Evolutionary conservation across 1,139 yeast species (phyloP).

Genomic region (Kodamaea derodonti): DNA sequence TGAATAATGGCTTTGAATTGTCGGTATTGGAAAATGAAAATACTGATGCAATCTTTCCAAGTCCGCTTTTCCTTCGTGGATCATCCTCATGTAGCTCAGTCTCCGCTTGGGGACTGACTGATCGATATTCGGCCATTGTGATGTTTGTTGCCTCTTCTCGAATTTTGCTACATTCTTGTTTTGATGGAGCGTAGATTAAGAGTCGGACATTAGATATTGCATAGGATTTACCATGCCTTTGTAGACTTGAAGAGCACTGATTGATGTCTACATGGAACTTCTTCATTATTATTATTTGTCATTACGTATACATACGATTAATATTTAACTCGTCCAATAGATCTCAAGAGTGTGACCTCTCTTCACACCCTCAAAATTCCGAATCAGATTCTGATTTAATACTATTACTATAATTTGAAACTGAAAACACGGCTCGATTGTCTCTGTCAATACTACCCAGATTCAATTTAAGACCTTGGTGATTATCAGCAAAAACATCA

Average conservation of each 20-base stretch:
- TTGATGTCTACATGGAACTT: neutral
- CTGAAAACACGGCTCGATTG: constrained; percentile 8
- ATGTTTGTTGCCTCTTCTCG: constrained; percentile 3
- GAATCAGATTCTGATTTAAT: constrained; percentile 5
- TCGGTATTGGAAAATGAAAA: constrained; percentile 6
- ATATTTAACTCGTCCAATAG: no score
- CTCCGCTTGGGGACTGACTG: constrained; percentile 13
- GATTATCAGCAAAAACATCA: constrained; percentile 29
- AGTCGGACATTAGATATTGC: no score
- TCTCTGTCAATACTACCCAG: constrained; percentile 5
- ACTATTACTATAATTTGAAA: constrained; percentile 8
- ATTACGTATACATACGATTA: neutral
- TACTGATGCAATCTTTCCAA: constrained; percentile 8
- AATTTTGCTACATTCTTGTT: neutral
- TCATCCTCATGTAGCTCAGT: neutral
- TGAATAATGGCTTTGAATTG: constrained; percentile 4
- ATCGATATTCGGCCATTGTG: constrained; percentile 8
- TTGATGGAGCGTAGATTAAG: neutral
- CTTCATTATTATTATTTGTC: neutral
- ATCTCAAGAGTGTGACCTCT: no score
- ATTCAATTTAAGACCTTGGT: constrained; percentile 28
- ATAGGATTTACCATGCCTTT: neutral
- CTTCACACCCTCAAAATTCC: neutral
- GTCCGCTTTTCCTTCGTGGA: constrained; percentile 1
- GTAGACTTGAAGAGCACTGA: neutral